Conservation (phyloP, 192 early-diverging fungal species). For the Podila verticillata region DNA sequence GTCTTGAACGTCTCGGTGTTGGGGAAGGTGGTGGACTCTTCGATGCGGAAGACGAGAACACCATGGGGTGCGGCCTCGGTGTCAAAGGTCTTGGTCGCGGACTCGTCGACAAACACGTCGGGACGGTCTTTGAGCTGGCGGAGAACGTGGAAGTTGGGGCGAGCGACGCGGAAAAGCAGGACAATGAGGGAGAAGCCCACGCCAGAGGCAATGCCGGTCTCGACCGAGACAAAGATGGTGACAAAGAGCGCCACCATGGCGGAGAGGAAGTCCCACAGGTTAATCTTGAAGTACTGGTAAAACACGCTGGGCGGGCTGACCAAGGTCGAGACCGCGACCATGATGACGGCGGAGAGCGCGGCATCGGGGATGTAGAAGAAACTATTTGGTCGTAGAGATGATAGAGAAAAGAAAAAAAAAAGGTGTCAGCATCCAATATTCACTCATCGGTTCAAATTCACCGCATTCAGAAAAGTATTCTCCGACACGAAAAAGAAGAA, state of each 20-base stretch:
- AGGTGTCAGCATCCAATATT: not conserved
- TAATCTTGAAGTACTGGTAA: conserved; percentile 51
- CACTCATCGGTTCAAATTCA: not conserved
- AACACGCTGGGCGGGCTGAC: conserved; percentile 51
- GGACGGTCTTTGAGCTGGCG: conserved; percentile 53
- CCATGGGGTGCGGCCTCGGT: conserved; percentile 62
- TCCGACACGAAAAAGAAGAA: not conserved
- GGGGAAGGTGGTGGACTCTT: conserved; percentile 75
- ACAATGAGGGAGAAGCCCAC: conserved; percentile 78
- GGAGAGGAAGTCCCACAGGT: conserved; percentile 48
- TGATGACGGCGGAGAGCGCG: conserved; percentile 60
- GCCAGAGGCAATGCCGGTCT: conserved; percentile 82
- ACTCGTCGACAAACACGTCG: conserved; percentile 30
- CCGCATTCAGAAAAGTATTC: not conserved
- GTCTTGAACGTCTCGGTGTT: conserved; percentile 69
- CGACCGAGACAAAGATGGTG: conserved; percentile 69
- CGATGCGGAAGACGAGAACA: conserved; percentile 73
- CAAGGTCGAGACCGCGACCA: conserved; percentile 41
- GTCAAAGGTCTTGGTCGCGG: conserved; percentile 20
- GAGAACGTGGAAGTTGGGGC: conserved; percentile 66
- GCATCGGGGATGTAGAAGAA: conserved; percentile 91
- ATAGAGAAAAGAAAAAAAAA: not conserved
- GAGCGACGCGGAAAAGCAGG: conserved; percentile 80
- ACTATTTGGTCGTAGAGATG: conserved; percentile 5
- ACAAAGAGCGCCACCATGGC: conserved; percentile 54